These are phyloP conservation scores for Fraxinus nigra DNA, from an alignment of 305 asterid genomes.

Conservation along the genomic window DNA sequence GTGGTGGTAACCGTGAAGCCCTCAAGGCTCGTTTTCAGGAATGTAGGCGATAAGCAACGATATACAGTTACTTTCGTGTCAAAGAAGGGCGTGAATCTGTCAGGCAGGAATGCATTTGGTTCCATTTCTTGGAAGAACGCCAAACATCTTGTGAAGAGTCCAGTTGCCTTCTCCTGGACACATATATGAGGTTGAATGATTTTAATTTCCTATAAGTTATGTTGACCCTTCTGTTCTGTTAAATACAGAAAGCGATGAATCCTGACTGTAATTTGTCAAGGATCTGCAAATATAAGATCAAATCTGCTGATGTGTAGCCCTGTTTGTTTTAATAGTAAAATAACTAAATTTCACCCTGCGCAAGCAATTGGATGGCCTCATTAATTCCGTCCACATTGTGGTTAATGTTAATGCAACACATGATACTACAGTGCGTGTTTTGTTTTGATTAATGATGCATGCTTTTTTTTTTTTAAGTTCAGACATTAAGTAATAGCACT, in stretches of 20 bases:
- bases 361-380: not conserved
- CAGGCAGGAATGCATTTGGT: conserved; percentile 28
- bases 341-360: not conserved
- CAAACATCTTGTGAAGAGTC: conserved; percentile 32
- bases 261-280: not conserved
- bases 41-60: conserved; percentile 40
- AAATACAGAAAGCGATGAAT: not conserved
- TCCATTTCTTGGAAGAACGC: conserved; percentile 34
- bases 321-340: not conserved
- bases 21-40: conserved; percentile 35
- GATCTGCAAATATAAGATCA: not conserved
- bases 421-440: too few species aligned
- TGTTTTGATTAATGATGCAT: too few species aligned
- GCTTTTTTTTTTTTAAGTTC: too few species aligned
- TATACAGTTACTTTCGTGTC: conserved; percentile 61
- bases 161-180: conserved; percentile 38
- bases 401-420: not conserved
- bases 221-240: not conserved
- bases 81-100: conserved; percentile 7
- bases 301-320: not conserved
- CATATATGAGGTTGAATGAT: not conserved
- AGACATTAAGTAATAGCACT: too few species aligned
- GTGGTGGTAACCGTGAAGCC: conserved; percentile 62
- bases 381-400: not conserved
- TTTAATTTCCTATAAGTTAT: not conserved